phyloP scores from a whole-genome alignment of 1,139 yeast species.

The Yamadazyma sp. region DNA sequence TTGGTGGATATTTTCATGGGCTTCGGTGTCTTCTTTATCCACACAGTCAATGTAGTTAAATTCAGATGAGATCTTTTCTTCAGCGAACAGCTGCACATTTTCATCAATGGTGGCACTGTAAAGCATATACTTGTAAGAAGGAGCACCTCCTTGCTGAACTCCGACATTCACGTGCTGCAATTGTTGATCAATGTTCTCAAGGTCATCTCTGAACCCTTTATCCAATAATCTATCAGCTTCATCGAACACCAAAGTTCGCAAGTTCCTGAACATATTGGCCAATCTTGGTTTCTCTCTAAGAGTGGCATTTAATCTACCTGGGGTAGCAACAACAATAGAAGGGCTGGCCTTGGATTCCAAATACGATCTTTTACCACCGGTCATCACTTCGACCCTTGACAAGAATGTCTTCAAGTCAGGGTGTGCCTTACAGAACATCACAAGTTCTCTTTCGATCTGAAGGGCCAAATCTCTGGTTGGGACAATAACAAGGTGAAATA shows the following conservation, averaged over 20 bases:
- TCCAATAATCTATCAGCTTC: constrained; percentile 86
- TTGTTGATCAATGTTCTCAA: constrained; percentile 53
- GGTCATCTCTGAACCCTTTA: constrained; percentile 69
- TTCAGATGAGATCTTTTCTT: constrained; percentile 58
- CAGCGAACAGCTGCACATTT: constrained; percentile 65
- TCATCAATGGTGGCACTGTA: constrained; percentile 88
- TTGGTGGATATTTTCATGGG: constrained; percentile 78
- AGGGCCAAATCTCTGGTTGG: constrained; percentile 93
- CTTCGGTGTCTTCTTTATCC: constrained; percentile 70
- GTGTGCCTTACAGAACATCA: constrained; percentile 13
- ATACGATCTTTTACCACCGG: constrained; percentile 40
- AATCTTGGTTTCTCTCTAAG: constrained; percentile 43
- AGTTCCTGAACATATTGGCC: constrained; percentile 47
- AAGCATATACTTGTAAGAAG: constrained; percentile 59
- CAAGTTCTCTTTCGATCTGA: constrained; percentile 72
- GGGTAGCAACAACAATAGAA: constrained; percentile 78
- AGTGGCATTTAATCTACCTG: constrained; percentile 77
- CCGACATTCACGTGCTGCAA: constrained; percentile 31
- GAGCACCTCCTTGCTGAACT: constrained; percentile 15
- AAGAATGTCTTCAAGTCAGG: constrained; percentile 28
- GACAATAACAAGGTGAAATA: constrained; percentile 68
- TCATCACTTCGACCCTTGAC: constrained; percentile 25
- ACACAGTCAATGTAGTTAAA: constrained; percentile 77
- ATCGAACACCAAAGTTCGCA: constrained; percentile 73
- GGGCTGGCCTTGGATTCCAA: constrained; percentile 25